Evolutionary conservation across 164 flowering plant species (phyloP).

Genomic region (Annona squamosa): DNA sequence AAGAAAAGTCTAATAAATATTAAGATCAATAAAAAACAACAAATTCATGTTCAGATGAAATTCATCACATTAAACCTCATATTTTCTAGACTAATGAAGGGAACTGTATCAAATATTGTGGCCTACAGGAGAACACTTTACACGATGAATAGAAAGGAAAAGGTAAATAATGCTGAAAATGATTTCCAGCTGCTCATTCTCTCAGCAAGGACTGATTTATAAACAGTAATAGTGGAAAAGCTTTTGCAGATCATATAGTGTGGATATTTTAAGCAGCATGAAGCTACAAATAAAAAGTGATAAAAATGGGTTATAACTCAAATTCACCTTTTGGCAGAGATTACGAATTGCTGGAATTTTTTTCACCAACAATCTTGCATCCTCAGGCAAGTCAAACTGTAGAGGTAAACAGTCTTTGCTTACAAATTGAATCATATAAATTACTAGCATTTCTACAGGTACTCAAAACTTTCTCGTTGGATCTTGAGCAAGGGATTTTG

Average conservation of each 20-base stretch:
- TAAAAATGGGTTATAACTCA: neutral
- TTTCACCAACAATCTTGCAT: slow-evolving; percentile 56
- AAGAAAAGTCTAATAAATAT: too few relatives aligned
- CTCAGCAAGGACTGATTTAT: neutral
- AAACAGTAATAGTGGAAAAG: too few relatives aligned
- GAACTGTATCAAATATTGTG: too few relatives aligned
- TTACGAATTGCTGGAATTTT: slow-evolving; percentile 82
- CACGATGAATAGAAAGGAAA: too few relatives aligned
- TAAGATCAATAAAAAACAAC: too few relatives aligned
- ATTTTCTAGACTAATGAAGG: too few relatives aligned
- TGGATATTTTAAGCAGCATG: neutral
- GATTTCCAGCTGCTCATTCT: neutral
- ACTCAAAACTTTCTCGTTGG: neutral
- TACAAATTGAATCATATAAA: neutral
- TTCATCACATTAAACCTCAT: too few relatives aligned
- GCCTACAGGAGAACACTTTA: too few relatives aligned
- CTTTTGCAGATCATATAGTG: neutral
- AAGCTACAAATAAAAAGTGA: neutral
- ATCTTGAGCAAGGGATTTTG: neutral
- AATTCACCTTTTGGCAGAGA: slow-evolving; percentile 81
- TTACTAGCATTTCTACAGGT: neutral
- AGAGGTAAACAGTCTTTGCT: slow-evolving; percentile 9
- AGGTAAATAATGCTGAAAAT: too few relatives aligned
- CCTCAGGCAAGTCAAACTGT: slow-evolving; percentile 82
- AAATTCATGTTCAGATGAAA: too few relatives aligned